phyloP scores from a whole-genome alignment of 495 filamentous ascomycete species.

The Pyrenopolyporus hunteri region DNA sequence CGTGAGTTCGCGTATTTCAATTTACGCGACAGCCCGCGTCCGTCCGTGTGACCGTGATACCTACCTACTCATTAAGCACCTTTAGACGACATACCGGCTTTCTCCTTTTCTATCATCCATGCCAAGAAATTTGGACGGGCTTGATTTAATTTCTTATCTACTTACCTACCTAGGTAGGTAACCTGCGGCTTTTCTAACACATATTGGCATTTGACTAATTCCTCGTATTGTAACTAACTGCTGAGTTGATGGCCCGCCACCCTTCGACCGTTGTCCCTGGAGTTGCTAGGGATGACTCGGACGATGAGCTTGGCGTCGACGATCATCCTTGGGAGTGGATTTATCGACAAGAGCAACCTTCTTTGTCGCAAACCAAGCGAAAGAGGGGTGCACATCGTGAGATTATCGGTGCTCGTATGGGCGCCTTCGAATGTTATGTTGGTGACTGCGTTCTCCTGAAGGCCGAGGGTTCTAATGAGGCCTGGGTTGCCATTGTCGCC shows the following conservation, averaged over 20 bases:
- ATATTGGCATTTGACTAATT: too few species aligned
- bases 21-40: too few species aligned
- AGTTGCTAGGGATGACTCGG: conserved; percentile 82
- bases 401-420: conserved; percentile 85
- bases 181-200: too few species aligned
- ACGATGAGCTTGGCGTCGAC: conserved; percentile 86
- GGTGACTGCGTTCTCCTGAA: conserved; percentile 88
- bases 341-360: conserved; percentile 52
- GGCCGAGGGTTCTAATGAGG: conserved; percentile 76
- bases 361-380: conserved; percentile 39
- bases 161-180: too few species aligned
- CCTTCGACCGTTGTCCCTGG: conserved; percentile 44
- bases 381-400: conserved; percentile 47
- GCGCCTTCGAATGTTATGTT: conserved; percentile 77
- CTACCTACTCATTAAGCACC: too few species aligned
- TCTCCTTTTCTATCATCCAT: too few species aligned
- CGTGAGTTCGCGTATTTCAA: too few species aligned
- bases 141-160: too few species aligned
- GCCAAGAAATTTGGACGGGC: too few species aligned
- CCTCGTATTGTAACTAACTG: too few species aligned
- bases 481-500: conserved; percentile 88
- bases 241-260: conserved; percentile 38
- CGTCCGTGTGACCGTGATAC: too few species aligned
- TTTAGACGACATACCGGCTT: too few species aligned
- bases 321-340: conserved; percentile 95